A percentile compares a stretch with the other conserved stretches of the same genome.
phyloP scores from a whole-genome alignment of 805 yeast species.

The Yarrowia sp. region DNA sequence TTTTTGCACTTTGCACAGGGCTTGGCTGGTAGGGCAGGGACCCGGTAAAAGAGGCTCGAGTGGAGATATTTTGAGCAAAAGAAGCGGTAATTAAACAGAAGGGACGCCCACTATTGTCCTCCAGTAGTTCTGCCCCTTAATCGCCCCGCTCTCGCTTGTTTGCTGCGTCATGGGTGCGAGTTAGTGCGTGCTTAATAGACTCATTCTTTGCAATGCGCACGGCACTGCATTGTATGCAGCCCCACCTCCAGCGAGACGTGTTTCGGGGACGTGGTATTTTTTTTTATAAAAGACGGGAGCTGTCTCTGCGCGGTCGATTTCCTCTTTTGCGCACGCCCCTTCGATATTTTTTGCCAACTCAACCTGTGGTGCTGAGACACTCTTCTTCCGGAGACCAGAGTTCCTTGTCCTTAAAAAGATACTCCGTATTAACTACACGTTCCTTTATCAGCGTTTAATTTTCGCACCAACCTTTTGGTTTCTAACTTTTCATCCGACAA shows the following conservation, averaged over 20 bases:
- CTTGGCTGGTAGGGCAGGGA: background rate
- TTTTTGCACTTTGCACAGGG: background rate
- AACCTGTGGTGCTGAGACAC: background rate
- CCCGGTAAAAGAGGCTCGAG: too few relatives aligned
- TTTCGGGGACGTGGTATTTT: background rate
- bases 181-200: conserved; percentile 12
- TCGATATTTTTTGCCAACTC: background rate
- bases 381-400: background rate
- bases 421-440: background rate
- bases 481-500: background rate
- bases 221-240: conserved; percentile 25
- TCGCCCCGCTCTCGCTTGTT: background rate
- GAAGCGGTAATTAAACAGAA: background rate
- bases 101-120: background rate
- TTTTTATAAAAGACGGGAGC: background rate
- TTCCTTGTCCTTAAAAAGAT: background rate
- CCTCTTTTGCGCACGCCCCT: background rate
- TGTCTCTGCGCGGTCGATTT: too few relatives aligned
- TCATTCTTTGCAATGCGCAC: conserved; percentile 12
- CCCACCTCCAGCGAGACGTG: background rate
- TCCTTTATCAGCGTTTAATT: conserved; percentile 12
- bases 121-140: background rate
- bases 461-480: background rate
- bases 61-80: too few relatives aligned
- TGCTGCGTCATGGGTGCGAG: background rate